Evolutionary conservation across 768 basidiomycete genomes (phyloP).

Genomic region (Hygrophoropsis aurantiaca): DNA sequence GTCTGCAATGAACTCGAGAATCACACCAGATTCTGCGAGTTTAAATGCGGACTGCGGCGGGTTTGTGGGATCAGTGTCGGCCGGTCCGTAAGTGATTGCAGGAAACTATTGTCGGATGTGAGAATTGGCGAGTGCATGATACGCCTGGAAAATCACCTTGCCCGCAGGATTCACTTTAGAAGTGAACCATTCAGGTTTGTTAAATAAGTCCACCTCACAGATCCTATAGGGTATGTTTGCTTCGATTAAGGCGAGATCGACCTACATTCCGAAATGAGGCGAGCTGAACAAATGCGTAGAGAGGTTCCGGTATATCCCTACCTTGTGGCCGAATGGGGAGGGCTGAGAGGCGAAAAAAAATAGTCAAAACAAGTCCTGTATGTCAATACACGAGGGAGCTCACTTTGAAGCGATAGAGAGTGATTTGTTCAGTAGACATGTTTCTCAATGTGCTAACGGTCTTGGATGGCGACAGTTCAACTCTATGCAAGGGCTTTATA

Average conservation of each 20-base stretch:
- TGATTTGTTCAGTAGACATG: constrained; percentile 5
- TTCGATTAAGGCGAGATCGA: constrained; percentile 59
- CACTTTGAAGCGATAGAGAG: constrained; percentile 5
- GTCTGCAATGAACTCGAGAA: too few species aligned
- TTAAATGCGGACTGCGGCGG: constrained; percentile 61
- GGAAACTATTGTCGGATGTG: constrained; percentile 41
- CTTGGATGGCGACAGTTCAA: too few species aligned
- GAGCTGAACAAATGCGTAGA: too few species aligned
- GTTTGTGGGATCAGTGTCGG: constrained; percentile 43
- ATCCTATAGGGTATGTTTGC: constrained; percentile 46
- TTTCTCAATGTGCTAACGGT: too few species aligned
- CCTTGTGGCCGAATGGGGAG: constrained; percentile 7
- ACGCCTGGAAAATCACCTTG: constrained; percentile 45
- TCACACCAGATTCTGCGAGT: constrained; percentile 61
- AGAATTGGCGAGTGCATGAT: too few species aligned
- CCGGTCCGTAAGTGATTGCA: constrained; percentile 57
- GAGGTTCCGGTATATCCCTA: too few species aligned
- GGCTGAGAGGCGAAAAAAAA: not conserved
- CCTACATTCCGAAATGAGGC: too few species aligned
- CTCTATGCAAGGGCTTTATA: too few species aligned
- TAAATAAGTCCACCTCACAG: constrained; percentile 54
- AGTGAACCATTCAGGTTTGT: constrained; percentile 69
- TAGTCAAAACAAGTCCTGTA: not conserved
- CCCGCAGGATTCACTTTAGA: constrained; percentile 60
- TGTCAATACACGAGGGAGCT: not conserved